Base-by-base conservation (phyloP, 306 rosid species). In the Vigna hirtella region DNA sequence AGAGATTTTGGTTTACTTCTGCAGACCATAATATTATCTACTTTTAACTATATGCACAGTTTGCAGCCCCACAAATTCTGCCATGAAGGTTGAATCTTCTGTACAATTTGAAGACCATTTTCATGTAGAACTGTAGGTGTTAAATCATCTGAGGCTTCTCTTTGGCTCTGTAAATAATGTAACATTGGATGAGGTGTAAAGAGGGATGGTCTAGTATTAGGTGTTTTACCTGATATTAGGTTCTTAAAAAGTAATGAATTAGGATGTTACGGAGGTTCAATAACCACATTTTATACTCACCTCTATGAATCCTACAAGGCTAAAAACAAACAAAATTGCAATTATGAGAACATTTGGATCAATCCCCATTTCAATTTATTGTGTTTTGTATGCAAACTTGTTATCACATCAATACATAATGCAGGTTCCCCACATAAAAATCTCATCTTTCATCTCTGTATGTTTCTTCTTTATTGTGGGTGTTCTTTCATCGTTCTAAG, bases 101-200 rank as follows among this genome's bases (percentile, higher is more conserved):
- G 87, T 86, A 90, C 88, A 88, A 86, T 84, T 82, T 82, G 12
- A 42, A 70, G 84, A 83, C 84, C 83, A 32, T 86, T 82, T 84
- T 75, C 14, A 70, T 81, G 88, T 79, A 77, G 87, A 69, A 77
- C 57, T 70, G 58, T 17, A 55, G 61, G 30, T 18, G 61, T 55
- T 76, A 45, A 79, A 78, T 85, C 76, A 66, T 81, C 20, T 77
- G 89, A 85, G 89, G 88, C 85, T 86, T 84, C 76, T 76, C 73
- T 71, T 45, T 79, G 84, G 86, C 86, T 86, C 68, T 90, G 97
- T 93, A 90, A 82, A 92, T 92, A 87, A 43, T 86, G 92, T 87
- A 86, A 81, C 89, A 86, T 79, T 85, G 85, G 83, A 68, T 79
- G 92, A 87, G 96, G 77, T 92, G 94, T 90, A 86, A 88, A 88